Conservation (phyloP, 2,329 filamentous ascomycete genomes). For the Botrytis squamosa region DNA sequence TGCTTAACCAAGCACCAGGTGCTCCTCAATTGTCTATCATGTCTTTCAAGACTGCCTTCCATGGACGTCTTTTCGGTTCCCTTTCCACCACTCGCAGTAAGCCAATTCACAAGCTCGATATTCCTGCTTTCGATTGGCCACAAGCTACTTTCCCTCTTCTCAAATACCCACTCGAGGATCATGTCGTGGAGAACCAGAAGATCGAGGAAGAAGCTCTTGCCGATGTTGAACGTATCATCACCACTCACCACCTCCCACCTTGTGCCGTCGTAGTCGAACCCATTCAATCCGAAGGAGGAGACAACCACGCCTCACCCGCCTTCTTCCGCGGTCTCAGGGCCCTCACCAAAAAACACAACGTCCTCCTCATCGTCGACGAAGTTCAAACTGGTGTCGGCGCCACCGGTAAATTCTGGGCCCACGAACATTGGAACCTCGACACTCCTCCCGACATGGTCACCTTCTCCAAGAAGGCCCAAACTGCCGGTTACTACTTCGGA, state of each 20-base stretch:
- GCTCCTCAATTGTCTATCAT: conserved; percentile 74
- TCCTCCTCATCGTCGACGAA: conserved; percentile 79
- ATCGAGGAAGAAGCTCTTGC: conserved; percentile 72
- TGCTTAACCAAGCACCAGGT: conserved; percentile 72
- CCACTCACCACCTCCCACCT: conserved; percentile 64
- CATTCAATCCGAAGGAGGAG: conserved; percentile 79
- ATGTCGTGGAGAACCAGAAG: conserved; percentile 65
- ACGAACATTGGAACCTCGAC: conserved; percentile 76
- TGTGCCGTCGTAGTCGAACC: conserved; percentile 76
- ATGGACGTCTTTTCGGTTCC: conserved; percentile 76
- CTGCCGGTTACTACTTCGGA: conserved; percentile 79
- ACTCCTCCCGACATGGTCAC: conserved; percentile 82
- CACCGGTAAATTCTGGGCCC: conserved; percentile 86
- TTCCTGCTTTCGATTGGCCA: conserved; percentile 86
- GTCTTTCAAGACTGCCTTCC: conserved; percentile 76
- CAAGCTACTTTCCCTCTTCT: conserved; percentile 76
- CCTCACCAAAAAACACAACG: conserved; percentile 66
- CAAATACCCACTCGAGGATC: conserved; percentile 73
- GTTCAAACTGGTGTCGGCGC: conserved; percentile 82
- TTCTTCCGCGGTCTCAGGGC: conserved; percentile 77
- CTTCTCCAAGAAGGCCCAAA: conserved; percentile 84
- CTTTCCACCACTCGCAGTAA: conserved; percentile 79
- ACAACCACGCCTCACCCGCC: conserved; percentile 76
- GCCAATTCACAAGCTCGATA: conserved; percentile 82
- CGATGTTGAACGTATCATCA: conserved; percentile 71